phyloP scores from a whole-genome alignment of 163 green algal species.

The Scenedesmus sp. region DNA sequence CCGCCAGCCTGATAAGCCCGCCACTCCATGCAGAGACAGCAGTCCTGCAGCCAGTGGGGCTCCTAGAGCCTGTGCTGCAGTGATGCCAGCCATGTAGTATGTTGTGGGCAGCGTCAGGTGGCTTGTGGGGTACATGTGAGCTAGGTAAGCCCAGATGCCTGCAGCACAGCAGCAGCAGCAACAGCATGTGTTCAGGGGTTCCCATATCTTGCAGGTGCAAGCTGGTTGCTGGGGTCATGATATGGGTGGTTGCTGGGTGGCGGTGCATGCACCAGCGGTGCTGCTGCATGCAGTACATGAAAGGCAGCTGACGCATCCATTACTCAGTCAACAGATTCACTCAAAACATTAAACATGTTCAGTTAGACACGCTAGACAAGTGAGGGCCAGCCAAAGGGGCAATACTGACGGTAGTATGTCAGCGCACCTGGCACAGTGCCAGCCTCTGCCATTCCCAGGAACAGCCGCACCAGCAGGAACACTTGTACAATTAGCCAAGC shows the following conservation, averaged over 20 bases:
- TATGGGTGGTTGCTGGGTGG: too few species aligned
- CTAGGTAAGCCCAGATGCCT: conserved; percentile 9
- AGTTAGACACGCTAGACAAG: too few species aligned
- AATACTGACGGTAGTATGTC: neutral
- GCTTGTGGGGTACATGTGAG: neutral
- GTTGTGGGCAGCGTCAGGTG: conserved; percentile 5
- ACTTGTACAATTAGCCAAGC: neutral
- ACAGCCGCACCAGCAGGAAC: neutral
- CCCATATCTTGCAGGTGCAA: too few species aligned
- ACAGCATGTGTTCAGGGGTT: neutral
- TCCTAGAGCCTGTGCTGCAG: conserved; percentile 2
- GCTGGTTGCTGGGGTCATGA: too few species aligned
- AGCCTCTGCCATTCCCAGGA: neutral
- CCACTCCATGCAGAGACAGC: neutral
- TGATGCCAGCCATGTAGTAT: neutral
- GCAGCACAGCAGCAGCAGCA: neutral
- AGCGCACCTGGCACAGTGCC: neutral
- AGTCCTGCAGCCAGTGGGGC: conserved; percentile 18
- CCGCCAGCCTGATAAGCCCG: conserved; percentile 2
- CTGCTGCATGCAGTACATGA: neutral
- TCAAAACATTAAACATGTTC: too few species aligned
- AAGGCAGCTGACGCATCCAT: too few species aligned
- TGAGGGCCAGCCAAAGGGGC: too few species aligned
- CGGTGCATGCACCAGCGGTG: neutral
- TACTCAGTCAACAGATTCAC: too few species aligned